Conservation (phyloP, 2,329 filamentous ascomycete genomes). For the Cryphonectria japonica region DNA sequence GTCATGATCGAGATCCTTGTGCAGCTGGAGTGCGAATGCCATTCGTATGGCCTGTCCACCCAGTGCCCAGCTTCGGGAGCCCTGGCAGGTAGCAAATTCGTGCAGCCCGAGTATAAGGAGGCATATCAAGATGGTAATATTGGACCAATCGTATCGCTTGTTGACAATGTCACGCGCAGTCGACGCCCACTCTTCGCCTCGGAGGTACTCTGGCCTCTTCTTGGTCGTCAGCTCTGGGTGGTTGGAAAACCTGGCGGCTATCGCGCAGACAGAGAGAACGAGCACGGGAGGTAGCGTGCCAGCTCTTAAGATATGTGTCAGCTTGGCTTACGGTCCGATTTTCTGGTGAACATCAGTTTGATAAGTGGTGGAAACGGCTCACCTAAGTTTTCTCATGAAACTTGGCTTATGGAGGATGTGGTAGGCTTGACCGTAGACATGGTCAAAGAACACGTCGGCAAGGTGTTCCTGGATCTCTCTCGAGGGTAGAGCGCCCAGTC, state of each 20-base stretch:
- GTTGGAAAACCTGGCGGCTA: slow-evolving; percentile 92
- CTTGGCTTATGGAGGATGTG: slow-evolving; percentile 95
- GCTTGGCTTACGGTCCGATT: slow-evolving; percentile 14
- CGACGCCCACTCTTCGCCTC: slow-evolving; percentile 89
- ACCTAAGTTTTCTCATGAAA: slow-evolving; percentile 86
- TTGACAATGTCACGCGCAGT: slow-evolving; percentile 86
- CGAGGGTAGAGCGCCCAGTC: slow-evolving; percentile 78
- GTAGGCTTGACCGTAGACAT: slow-evolving; percentile 93
- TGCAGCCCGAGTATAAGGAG: slow-evolving; percentile 87
- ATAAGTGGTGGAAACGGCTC: slow-evolving; percentile 37
- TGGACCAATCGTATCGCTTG: slow-evolving; percentile 89
- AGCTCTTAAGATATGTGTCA: slow-evolving; percentile 55
- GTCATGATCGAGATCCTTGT: slow-evolving; percentile 87
- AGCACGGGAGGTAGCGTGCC: slow-evolving; percentile 86
- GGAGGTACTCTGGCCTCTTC: slow-evolving; percentile 77
- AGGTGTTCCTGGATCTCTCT: slow-evolving; percentile 92
- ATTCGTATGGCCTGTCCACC: slow-evolving; percentile 94
- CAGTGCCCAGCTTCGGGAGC: slow-evolving; percentile 92
- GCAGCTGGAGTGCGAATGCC: slow-evolving; percentile 93
- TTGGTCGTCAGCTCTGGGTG: slow-evolving; percentile 75
- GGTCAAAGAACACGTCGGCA: slow-evolving; percentile 93
- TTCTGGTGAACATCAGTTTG: too few relatives aligned
- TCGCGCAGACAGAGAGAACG: slow-evolving; percentile 89
- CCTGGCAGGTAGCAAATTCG: slow-evolving; percentile 96
- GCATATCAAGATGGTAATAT: slow-evolving; percentile 93